Conservation (phyloP, 1,139 yeast genomes). For the Geotrichum histeridarum region DNA sequence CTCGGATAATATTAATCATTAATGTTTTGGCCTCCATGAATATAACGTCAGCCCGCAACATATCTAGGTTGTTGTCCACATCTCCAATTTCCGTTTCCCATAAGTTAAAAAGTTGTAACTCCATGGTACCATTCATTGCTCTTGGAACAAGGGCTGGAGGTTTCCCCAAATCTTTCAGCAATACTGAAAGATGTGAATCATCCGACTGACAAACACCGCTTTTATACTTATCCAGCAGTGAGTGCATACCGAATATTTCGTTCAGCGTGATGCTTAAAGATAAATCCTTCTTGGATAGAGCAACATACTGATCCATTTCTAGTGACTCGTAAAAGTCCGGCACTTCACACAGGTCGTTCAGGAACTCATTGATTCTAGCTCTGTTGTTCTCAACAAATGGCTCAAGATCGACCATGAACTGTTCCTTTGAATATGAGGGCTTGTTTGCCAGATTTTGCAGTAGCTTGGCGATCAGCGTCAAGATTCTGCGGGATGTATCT, state of each 20-base stretch:
- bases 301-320: slow-evolving; percentile 43
- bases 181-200: slow-evolving; percentile 30
- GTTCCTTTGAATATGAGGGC: slow-evolving; percentile 41
- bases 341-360: slow-evolving; percentile 41
- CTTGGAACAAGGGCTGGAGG: slow-evolving; percentile 37
- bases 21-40: slow-evolving; percentile 41
- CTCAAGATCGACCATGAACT: slow-evolving; percentile 35
- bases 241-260: slow-evolving; percentile 40
- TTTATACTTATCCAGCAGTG: slow-evolving; percentile 36
- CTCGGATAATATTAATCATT: slow-evolving; percentile 39
- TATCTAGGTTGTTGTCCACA: slow-evolving; percentile 33
- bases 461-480: slow-evolving; percentile 78
- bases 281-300: slow-evolving; percentile 39
- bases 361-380: slow-evolving; percentile 34
- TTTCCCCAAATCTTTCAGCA: slow-evolving; percentile 36
- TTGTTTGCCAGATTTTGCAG: slow-evolving; percentile 81
- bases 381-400: slow-evolving; percentile 36
- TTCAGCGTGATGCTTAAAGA: slow-evolving; percentile 37
- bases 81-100: slow-evolving; percentile 41
- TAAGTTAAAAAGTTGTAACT: slow-evolving; percentile 36
- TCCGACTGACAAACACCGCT: slow-evolving; percentile 23
- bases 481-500: slow-evolving; percentile 57
- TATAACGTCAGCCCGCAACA: slow-evolving; percentile 37
- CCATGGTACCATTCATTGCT: slow-evolving; percentile 34
- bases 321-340: slow-evolving; percentile 42